Evolutionary conservation across 2,329 filamentous ascomycete genomes (phyloP).

Genomic region (Aspergillus sp.): DNA sequence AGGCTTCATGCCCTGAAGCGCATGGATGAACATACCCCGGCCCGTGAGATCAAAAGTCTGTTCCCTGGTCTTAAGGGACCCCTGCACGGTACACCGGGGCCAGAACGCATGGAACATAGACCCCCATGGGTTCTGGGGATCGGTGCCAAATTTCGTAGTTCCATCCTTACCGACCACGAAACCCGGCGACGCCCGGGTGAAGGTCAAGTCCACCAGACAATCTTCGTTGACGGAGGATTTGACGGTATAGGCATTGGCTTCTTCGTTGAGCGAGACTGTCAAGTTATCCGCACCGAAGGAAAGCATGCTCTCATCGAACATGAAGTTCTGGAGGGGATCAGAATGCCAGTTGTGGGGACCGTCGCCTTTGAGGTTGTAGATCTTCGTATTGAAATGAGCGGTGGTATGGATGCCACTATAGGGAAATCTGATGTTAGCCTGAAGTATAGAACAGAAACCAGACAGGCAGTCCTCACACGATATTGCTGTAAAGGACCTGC

Average conservation of each 20-base stretch:
- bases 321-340: conserved; percentile 66
- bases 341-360: conserved; percentile 77
- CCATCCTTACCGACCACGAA: conserved; percentile 81
- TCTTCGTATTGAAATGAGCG: conserved; percentile 87
- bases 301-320: conserved; percentile 75
- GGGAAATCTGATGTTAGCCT: conserved; percentile 6
- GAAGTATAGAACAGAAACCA: neutral
- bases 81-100: conserved; percentile 76
- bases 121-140: conserved; percentile 80
- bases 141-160: conserved; percentile 76
- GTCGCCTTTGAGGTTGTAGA: conserved; percentile 68
- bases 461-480: conserved; percentile 57
- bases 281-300: conserved; percentile 81
- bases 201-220: conserved; percentile 75
- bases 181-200: conserved; percentile 67
- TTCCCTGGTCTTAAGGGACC: conserved; percentile 73
- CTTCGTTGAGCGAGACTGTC: conserved; percentile 75
- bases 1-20: conserved; percentile 96
- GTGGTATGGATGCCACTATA: conserved; percentile 79
- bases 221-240: conserved; percentile 79
- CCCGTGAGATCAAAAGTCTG: conserved; percentile 77
- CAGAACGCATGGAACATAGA: conserved; percentile 89
- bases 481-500: conserved; percentile 96
- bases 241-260: conserved; percentile 74
- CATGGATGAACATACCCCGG: conserved; percentile 69